Evolutionary conservation across 2,329 filamentous ascomycete species (phyloP).

Genomic region (Hypoxylon sp.): DNA sequence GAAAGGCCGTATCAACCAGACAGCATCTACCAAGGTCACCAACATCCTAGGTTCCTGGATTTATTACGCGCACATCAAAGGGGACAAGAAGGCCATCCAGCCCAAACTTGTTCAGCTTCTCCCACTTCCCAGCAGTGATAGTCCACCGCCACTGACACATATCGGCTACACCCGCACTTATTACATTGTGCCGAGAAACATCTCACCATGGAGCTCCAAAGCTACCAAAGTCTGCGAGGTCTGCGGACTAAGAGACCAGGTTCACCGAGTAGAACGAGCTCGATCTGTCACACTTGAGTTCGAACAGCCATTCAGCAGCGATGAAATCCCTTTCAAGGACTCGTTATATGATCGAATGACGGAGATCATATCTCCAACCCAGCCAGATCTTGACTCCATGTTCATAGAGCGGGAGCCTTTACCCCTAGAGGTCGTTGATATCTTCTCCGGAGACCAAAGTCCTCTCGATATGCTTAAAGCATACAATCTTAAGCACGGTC

Average conservation of each 20-base stretch:
- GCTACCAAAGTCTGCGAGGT: slow-evolving; percentile 94
- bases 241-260: slow-evolving; percentile 80
- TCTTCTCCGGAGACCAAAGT: slow-evolving; percentile 74
- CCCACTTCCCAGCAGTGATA: slow-evolving; percentile 53
- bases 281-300: slow-evolving; percentile 80
- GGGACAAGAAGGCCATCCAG: slow-evolving; percentile 57
- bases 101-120: slow-evolving; percentile 65
- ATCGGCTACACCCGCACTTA: slow-evolving; percentile 50
- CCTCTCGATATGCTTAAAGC: slow-evolving; percentile 81
- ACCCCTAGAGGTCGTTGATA: slow-evolving; percentile 81
- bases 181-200: slow-evolving; percentile 56
- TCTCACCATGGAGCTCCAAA: slow-evolving; percentile 98
- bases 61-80: slow-evolving; percentile 76
- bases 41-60: slow-evolving; percentile 69
- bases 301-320: slow-evolving; percentile 64
- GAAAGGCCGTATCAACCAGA: slow-evolving; percentile 59
- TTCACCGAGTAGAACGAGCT: slow-evolving; percentile 88
- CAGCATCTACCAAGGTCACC: slow-evolving; percentile 60
- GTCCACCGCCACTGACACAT: slow-evolving; percentile 48
- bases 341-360: slow-evolving; percentile 95
- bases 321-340: slow-evolving; percentile 74
- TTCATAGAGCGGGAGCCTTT: slow-evolving; percentile 77
- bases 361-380: slow-evolving; percentile 77
- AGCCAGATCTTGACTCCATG: slow-evolving; percentile 80
- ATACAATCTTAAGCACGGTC: slow-evolving; percentile 86